Evolutionary conservation across 257 asterid species (phyloP), one percentile per base, ranked within the genome.

Genomic region (Cruciata laevipes): DNA sequence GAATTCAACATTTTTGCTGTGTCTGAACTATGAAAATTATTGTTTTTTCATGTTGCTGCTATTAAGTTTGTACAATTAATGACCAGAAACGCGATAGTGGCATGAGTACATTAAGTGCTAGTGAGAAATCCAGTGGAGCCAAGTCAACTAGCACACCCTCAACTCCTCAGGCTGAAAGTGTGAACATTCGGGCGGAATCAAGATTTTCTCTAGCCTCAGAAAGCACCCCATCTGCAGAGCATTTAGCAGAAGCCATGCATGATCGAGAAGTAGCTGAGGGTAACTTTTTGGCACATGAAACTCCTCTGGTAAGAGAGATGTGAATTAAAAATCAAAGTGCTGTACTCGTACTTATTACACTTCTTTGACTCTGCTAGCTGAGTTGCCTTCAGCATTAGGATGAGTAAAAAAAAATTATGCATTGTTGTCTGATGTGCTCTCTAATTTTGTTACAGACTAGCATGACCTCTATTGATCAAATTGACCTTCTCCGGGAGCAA

Each of bases 71-170:
- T 68, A 72, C 67, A 61, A 32, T 74, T 69, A 68, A 71, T 69
- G 67, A 56, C 65, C 79, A 94, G 99, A 94, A 86, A 81, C 88
- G 95, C 75, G 99, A 94, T 67, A 78, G 83, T 70, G 96, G 91
- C 68, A 38, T 61, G 31, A 97, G 96, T 66, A 74, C 88, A 68
- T 79, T 94, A 79, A 90, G 95, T 86, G 83, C 89, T 42, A 94
- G 97, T 75, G 99, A 89, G 65, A 94, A 79, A 84, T 94, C 98
- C 37, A 87, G 95, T 84, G 99, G 99, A 62, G 73, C 87, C 74
- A 90, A 90, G 80, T 88, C 97, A 56, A 76, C 82, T 2, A 85
- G 96, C 76, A 82, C 80, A 68, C 90, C 96, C 68, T 90, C 99
- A 71, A 94, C 96, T 59, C 95, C 99, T 77, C 91, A 82, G 83